Conservation (phyloP, 1,284 basidiomycete genomes). For the Puccinia novopanici region DNA sequence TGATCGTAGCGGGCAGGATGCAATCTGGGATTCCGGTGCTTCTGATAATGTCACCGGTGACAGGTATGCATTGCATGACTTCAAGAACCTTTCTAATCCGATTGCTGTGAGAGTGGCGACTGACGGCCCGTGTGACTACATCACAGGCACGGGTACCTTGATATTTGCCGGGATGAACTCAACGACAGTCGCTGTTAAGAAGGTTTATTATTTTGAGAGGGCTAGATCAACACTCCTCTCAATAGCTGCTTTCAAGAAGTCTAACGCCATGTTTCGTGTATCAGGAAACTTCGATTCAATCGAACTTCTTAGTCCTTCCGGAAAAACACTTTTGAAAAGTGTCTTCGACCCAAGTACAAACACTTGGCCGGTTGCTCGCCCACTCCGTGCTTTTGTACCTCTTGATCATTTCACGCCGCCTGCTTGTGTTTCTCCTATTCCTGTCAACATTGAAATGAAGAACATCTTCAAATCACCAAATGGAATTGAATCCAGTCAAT, state of each 20-base stretch:
- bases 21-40: conserved; percentile 9
- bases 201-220: conserved; percentile 9
- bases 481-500: no score
- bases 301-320: neutral
- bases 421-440: no score
- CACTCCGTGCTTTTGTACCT: neutral
- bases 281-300: neutral
- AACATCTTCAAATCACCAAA: no score
- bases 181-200: no score
- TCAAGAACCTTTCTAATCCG: neutral
- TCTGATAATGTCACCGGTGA: conserved; percentile 9
- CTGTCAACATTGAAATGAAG: no score
- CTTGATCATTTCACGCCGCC: no score
- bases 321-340: neutral
- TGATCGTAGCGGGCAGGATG: neutral
- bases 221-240: neutral
- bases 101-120: conserved; percentile 17
- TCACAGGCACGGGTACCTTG: no score
- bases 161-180: no score
- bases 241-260: neutral
- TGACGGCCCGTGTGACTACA: neutral
- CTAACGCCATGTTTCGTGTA: neutral
- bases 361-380: neutral
- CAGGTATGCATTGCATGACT: neutral
- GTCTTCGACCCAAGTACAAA: neutral